Evolutionary conservation across 2,329 filamentous ascomycete genomes (phyloP).

Genomic region (Scleromitrula shiraiana): DNA sequence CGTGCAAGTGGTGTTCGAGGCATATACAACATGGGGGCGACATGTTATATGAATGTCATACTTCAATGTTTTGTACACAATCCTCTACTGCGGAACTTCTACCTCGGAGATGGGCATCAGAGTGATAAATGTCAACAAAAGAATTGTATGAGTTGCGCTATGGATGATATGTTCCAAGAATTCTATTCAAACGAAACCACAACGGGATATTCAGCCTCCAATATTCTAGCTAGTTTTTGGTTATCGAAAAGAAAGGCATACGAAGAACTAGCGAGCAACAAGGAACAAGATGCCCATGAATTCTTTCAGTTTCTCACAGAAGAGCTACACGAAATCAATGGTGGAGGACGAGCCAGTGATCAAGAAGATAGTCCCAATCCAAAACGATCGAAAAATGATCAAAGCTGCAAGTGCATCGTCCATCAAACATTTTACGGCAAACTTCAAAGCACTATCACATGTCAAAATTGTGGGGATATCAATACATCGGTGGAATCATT

Average conservation of each 20-base stretch:
- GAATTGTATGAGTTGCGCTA: slow-evolving; percentile 60
- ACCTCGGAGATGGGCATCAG: slow-evolving; percentile 83
- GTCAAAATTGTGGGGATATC: slow-evolving; percentile 74
- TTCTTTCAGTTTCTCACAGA: slow-evolving; percentile 95
- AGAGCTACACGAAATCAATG: slow-evolving; percentile 75
- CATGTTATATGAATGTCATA: slow-evolving; percentile 96
- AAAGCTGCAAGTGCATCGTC: slow-evolving; percentile 73
- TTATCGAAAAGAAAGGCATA: slow-evolving; percentile 68
- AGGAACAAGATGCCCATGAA: slow-evolving; percentile 94
- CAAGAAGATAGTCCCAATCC: slow-evolving; percentile 18
- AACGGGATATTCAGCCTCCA: slow-evolving; percentile 83
- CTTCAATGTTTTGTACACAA: slow-evolving; percentile 92
- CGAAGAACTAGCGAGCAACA: slow-evolving; percentile 75
- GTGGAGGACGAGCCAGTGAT: slow-evolving; percentile 40
- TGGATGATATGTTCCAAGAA: slow-evolving; percentile 67
- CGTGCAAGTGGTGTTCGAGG: slow-evolving; percentile 81
- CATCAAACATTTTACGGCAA: slow-evolving; percentile 94
- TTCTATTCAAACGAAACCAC: slow-evolving; percentile 68
- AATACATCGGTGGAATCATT: slow-evolving; percentile 83
- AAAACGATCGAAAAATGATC: slow-evolving; percentile 25
- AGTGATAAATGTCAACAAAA: slow-evolving; percentile 59
- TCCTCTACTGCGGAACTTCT: slow-evolving; percentile 83
- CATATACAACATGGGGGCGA: slow-evolving; percentile 96
- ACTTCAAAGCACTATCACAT: slow-evolving; percentile 82
- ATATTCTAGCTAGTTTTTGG: slow-evolving; percentile 85